A percentile compares a stretch with the other conserved stretches of the same genome.
Evolutionary conservation across 2,329 filamentous ascomycete species (phyloP).

Genomic region (Metarhizium brunneum): DNA sequence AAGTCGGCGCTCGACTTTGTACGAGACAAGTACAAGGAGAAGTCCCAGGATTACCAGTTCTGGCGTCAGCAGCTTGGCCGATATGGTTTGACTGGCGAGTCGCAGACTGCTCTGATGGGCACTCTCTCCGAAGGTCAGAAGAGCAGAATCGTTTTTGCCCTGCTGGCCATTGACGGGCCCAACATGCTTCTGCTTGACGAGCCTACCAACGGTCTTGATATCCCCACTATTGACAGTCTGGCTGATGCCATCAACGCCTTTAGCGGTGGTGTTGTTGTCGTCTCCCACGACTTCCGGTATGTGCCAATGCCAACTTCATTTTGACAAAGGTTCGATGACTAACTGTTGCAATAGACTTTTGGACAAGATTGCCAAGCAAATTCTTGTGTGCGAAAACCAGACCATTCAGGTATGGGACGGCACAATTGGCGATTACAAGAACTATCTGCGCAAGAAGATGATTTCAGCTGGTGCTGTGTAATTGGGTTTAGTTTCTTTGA

Average conservation of each 20-base stretch:
- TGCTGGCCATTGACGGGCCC: slow-evolving; percentile 87
- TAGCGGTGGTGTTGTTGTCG: slow-evolving; percentile 92
- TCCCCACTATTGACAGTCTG: slow-evolving; percentile 94
- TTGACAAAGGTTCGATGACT: slow-evolving; percentile 6
- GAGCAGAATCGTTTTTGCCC: slow-evolving; percentile 93
- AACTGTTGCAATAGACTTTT: slow-evolving; percentile 55
- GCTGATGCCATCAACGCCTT: slow-evolving; percentile 97
- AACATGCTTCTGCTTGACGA: slow-evolving; percentile 99
- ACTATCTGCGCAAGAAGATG: slow-evolving; percentile 99
- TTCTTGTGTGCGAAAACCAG: slow-evolving; percentile 98
- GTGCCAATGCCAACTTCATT: slow-evolving; percentile 17
- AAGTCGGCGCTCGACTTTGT: slow-evolving; percentile 98
- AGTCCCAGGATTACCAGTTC: slow-evolving; percentile 97
- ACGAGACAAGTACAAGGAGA: slow-evolving; percentile 81
- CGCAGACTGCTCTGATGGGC: slow-evolving; percentile 95
- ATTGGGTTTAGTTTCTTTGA: slow-evolving; percentile 15
- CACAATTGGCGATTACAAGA: slow-evolving; percentile 91
- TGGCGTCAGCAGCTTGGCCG: slow-evolving; percentile 95
- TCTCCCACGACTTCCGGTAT: slow-evolving; percentile 98
- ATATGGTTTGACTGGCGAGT: slow-evolving; percentile 87
- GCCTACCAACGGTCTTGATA: slow-evolving; percentile 98
- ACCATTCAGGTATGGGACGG: slow-evolving; percentile 86
- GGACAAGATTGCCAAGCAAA: slow-evolving; percentile 99
- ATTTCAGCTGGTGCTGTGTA: slow-evolving; percentile 77
- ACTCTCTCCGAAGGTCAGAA: slow-evolving; percentile 97